Conservation (phyloP, 2,329 filamentous ascomycete genomes). For the Cladophialophora exuberans region DNA sequence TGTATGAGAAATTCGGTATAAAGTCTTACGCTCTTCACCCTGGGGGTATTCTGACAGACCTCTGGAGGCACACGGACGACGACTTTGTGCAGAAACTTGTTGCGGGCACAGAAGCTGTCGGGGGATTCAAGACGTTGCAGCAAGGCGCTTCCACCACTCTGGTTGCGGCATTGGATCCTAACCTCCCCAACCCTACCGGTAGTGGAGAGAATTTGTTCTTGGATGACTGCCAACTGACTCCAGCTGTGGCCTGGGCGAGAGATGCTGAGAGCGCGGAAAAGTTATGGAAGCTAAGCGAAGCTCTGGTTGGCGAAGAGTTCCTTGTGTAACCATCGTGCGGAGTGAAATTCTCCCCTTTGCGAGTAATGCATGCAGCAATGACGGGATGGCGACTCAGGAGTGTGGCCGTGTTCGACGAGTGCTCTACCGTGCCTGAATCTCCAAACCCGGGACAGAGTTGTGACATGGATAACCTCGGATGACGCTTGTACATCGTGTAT, state of each 20-base stretch:
- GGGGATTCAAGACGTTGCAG: slow-evolving; percentile 40
- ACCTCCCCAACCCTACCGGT: slow-evolving; percentile 32
- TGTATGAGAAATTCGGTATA: slow-evolving; percentile 37
- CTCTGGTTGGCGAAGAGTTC: slow-evolving; percentile 43
- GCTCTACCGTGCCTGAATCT: no score
- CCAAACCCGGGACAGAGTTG: no score
- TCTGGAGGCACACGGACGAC: slow-evolving; percentile 17
- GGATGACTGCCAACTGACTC: slow-evolving; percentile 39
- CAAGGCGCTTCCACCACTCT: slow-evolving; percentile 48
- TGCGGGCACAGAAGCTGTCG: background rate
- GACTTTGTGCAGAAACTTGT: background rate
- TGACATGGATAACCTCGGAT: slow-evolving; percentile 1
- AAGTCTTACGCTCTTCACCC: slow-evolving; percentile 46
- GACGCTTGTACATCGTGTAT: no score
- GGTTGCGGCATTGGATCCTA: slow-evolving; percentile 49
- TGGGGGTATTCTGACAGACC: slow-evolving; percentile 33
- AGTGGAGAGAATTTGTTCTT: slow-evolving; percentile 34
- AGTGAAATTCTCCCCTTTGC: background rate
- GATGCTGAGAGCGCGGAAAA: slow-evolving; percentile 42
- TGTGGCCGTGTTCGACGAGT: background rate
- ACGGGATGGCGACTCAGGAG: background rate
- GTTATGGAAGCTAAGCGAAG: slow-evolving; percentile 45
- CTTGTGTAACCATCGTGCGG: slow-evolving; percentile 4
- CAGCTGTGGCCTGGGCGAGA: slow-evolving; percentile 40
- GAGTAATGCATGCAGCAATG: background rate